Conservation (phyloP, 495 filamentous ascomycete species). For the Neurospora sp. region DNA sequence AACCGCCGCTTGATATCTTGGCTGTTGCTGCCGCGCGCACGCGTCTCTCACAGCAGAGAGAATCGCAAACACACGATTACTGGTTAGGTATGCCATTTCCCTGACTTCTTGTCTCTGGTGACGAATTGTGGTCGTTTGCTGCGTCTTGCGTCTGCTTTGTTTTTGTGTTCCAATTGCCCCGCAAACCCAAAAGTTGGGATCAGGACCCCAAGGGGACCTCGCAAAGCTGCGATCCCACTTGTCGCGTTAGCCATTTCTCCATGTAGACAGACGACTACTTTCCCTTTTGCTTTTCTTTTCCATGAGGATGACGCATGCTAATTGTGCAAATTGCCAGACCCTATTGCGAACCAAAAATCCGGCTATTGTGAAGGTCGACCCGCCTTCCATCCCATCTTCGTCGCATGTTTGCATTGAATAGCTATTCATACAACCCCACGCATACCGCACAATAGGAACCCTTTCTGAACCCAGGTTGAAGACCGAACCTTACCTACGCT, state of each 20-base stretch:
- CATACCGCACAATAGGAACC: background rate
- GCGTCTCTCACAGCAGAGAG: background rate
- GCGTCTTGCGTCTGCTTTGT: constrained; percentile 1
- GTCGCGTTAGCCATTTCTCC: background rate
- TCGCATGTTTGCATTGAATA: background rate
- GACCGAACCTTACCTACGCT: background rate
- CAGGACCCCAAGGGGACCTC: background rate
- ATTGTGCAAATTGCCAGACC: background rate
- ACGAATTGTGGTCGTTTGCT: background rate
- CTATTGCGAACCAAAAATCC: background rate
- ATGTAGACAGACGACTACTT: background rate
- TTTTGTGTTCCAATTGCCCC: constrained; percentile 17
- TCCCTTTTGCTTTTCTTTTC: background rate
- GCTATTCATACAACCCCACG: background rate
- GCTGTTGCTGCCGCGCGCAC: background rate
- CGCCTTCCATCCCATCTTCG: background rate
- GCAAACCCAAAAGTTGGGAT: constrained; percentile 7
- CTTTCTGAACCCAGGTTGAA: background rate
- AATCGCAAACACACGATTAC: background rate
- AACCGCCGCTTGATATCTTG: background rate
- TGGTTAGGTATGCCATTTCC: background rate
- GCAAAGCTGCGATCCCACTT: background rate
- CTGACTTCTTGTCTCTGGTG: background rate
- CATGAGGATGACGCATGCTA: background rate
- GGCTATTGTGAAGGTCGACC: background rate